Conservation (phyloP, 192 early-diverging fungal species). For the Podila clonocystis region DNA sequence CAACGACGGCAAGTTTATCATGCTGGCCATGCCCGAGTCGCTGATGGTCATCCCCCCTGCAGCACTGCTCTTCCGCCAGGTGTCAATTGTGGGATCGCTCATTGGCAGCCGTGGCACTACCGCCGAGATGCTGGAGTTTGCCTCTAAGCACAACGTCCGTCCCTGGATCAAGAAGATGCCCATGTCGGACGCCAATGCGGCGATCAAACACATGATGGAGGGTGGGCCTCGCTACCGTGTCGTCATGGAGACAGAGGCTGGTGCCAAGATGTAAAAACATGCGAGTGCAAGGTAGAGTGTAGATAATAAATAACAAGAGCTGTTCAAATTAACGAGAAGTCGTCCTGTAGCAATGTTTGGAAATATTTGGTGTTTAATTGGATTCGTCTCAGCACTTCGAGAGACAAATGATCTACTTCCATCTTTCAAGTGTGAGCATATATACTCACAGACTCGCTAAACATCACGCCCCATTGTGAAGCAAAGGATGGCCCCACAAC, state of each 20-base stretch:
- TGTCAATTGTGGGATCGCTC: conserved; percentile 70
- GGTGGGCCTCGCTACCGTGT: conserved; percentile 76
- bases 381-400: no score
- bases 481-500: no score
- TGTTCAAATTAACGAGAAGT: no score
- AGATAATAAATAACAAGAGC: no score
- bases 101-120: conserved; percentile 68
- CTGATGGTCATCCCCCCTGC: conserved; percentile 54
- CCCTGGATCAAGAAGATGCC: conserved; percentile 73
- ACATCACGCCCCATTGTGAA: no score
- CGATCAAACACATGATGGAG: conserved; percentile 63
- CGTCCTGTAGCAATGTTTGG: no score
- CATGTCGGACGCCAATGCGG: conserved; percentile 70
- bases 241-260: conserved; percentile 72
- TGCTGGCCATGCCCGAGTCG: conserved; percentile 73
- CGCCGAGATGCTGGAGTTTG: conserved; percentile 74
- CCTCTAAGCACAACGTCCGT: conserved; percentile 68
- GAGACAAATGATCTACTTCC: no score
- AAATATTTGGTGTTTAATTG: no score
- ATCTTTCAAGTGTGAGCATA: no score
- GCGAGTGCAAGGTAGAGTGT: no score
- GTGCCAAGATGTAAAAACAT: conserved; percentile 9
- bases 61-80: conserved; percentile 58
- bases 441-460: no score
- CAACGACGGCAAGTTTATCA: conserved; percentile 65